Evolutionary conservation across 805 yeast genomes (phyloP).

Genomic region (Pichia ethanolica): DNA sequence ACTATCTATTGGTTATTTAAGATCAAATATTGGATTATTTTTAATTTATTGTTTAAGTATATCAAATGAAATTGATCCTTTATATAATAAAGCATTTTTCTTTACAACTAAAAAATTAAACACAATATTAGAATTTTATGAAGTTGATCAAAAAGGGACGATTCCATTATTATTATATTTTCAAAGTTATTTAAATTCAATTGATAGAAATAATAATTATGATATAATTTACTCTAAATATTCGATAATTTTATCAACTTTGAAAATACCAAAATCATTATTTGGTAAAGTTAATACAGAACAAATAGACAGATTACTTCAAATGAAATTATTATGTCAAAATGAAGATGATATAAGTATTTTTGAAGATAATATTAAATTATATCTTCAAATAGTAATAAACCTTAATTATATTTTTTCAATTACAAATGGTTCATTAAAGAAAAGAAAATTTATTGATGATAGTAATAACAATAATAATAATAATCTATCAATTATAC

Average conservation of each 20-base stretch:
- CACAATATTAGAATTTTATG: slow-evolving; percentile 1
- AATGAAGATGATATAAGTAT: background rate
- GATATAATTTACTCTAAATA: slow-evolving; percentile 10
- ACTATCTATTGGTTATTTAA: slow-evolving; percentile 23
- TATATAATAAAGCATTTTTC: slow-evolving; percentile 15
- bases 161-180: slow-evolving; percentile 5
- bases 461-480: background rate
- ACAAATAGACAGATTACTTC: slow-evolving; percentile 6
- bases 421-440: background rate
- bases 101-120: slow-evolving; percentile 10
- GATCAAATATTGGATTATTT: slow-evolving; percentile 16
- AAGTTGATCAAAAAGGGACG: background rate
- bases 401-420: background rate
- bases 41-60: slow-evolving; percentile 14
- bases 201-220: slow-evolving; percentile 7
- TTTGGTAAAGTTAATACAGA: slow-evolving; percentile 13
- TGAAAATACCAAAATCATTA: background rate
- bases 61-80: slow-evolving; percentile 13
- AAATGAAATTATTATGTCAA: slow-evolving; percentile 4
- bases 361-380: background rate
- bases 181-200: slow-evolving; percentile 1
- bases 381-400: background rate
- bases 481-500: background rate
- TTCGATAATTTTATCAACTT: background rate
- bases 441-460: background rate